Conservation (phyloP, 305 asterid species). For the Rubia occidens region DNA sequence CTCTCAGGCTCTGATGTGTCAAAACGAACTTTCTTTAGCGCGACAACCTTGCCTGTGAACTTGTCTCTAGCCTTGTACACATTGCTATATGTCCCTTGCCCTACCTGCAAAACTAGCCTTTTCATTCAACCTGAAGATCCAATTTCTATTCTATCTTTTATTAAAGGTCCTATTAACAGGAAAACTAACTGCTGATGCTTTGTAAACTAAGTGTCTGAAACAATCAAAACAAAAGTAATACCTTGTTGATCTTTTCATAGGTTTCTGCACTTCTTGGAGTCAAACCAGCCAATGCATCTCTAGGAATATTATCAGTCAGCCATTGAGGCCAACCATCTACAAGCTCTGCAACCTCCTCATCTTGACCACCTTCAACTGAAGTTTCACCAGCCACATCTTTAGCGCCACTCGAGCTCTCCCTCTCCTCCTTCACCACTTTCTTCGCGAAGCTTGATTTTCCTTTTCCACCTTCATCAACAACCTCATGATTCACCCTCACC, state of each 20-base stretch:
- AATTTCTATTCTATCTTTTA: background rate
- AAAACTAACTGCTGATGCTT: background rate
- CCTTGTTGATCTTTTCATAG: constrained; percentile 71
- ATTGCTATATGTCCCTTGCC: constrained; percentile 27
- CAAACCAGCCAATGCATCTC: constrained; percentile 44
- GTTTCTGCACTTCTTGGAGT: constrained; percentile 68
- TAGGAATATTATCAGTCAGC: constrained; percentile 55
- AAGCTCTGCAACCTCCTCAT: constrained; percentile 26
- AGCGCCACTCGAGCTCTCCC: constrained; percentile 14
- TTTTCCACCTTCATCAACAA: constrained; percentile 7
- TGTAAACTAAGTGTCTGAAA: background rate
- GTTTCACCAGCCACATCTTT: background rate
- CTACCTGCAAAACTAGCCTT: constrained; percentile 16
- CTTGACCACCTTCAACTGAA: constrained; percentile 14
- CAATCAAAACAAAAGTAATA: constrained; percentile 1
- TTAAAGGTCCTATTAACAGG: no score
- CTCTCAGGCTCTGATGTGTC: constrained; percentile 22
- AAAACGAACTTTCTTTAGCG: constrained; percentile 25
- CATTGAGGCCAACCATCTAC: constrained; percentile 83
- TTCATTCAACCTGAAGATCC: background rate
- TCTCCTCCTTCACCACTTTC: constrained; percentile 20
- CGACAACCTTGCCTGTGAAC: constrained; percentile 20
- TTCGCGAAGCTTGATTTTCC: constrained; percentile 17
- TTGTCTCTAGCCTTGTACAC: constrained; percentile 24
- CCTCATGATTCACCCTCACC: constrained; percentile 20